Conservation (phyloP, 139 green algal species). For the Tetraselmis chui region DNA sequence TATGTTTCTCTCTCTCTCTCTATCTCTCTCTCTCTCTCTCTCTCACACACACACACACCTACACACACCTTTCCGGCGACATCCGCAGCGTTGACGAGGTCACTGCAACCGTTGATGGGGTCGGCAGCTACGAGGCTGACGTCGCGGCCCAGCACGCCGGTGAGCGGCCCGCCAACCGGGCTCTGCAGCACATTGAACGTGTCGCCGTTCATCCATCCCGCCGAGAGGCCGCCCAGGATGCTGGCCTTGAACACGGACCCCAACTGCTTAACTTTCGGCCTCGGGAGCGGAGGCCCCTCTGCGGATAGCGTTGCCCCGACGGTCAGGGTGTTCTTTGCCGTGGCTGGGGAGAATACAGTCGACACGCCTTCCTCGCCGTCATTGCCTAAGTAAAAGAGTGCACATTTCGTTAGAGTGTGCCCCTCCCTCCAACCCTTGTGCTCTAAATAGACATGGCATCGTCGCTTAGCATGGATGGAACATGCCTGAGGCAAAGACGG, state of each 20-base stretch:
- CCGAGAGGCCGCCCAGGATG: not conserved
- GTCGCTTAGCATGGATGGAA: too few relatives aligned
- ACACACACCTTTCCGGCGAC: not conserved
- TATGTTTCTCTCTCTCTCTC: too few relatives aligned
- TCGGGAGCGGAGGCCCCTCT: not conserved
- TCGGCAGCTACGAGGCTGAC: slow-evolving; percentile 2
- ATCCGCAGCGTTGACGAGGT: not conserved
- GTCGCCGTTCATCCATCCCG: not conserved
- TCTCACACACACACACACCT: too few relatives aligned
- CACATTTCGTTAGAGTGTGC: too few relatives aligned
- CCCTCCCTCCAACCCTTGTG: too few relatives aligned
- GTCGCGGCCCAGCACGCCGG: not conserved
- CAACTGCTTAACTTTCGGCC: not conserved
- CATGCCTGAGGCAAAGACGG: slow-evolving; percentile 43
- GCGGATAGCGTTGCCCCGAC: slow-evolving; percentile 63
- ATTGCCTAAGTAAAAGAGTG: too few relatives aligned
- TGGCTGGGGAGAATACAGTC: slow-evolving; percentile 74
- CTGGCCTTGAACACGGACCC: not conserved
- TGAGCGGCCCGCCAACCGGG: not conserved
- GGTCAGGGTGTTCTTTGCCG: slow-evolving; percentile 74
- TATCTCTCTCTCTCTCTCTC: too few relatives aligned
- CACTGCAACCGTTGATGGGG: slow-evolving; percentile 1
- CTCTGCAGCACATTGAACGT: not conserved
- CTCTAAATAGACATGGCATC: too few relatives aligned
- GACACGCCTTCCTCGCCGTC: slow-evolving; percentile 1